Base-by-base conservation (phyloP, 2,329 filamentous ascomycete species). In the Monascus ruber region DNA sequence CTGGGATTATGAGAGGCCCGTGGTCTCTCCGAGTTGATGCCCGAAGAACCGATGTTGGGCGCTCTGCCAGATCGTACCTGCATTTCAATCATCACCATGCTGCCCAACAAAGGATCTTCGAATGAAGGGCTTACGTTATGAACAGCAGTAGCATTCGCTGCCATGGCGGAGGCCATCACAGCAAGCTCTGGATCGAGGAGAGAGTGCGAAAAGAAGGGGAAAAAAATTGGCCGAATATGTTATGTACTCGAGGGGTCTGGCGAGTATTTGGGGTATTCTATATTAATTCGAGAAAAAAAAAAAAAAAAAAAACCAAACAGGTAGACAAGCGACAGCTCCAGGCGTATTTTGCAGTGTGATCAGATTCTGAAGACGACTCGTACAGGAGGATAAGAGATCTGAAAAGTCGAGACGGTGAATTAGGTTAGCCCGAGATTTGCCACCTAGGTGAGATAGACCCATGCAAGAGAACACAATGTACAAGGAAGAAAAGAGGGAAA, bases 41-140 rank as follows among this genome's bases (percentile, higher is more conserved):
- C 49, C 24, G 62, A 54, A 33, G 62, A 48, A 44, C 53, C 52
- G 44, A 70, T 65, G 45, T 64, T 65, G 40, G 54, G 53, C 40
- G 58, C 56, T 45, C 62, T 60, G 42, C 48, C 57, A 33, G 58
- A 50, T 41, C 58, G 57, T 42, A 53, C 53, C 58, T 58, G 31
- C 5, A 27, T 26, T 17, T 5, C 4, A 34, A 39, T 38, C 31
- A 44, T 52, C 35, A 55, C 36, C 34, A 26, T 27, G 26, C 26
- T 32, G 27, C 36, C 35, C 35, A 37, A 29, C 10, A 25, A 26
- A 11, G 9, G 8, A n/a, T 10, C 4, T 5, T 33, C 32, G 2
- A 11, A 31, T 24, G 25, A 10, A 24, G 35, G 34, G 58, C 61
- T 53, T 48, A 65, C 64, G 46, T 57, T 55, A 51, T 64, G 60